phyloP scores from a whole-genome alignment of 345 rosid genomes.

The Excoecaria agallocha region DNA sequence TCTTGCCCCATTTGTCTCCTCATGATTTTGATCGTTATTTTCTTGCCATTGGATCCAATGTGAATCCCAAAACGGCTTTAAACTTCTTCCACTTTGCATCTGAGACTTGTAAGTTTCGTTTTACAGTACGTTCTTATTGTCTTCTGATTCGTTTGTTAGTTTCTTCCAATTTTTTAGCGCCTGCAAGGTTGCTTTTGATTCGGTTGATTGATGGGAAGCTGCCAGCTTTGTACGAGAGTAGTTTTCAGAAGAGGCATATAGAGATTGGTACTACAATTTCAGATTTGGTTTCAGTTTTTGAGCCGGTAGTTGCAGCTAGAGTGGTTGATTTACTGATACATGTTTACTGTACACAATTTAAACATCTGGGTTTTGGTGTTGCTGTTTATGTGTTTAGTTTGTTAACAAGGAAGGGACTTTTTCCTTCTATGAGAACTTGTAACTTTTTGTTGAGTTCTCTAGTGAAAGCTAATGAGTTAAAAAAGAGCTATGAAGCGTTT shows the following conservation, averaged over 20 bases:
- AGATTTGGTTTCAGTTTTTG: conserved; percentile 35
- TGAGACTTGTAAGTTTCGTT: conserved; percentile 45
- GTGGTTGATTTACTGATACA: conserved; percentile 58
- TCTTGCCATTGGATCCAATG: conserved; percentile 40
- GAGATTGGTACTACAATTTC: conserved; percentile 50
- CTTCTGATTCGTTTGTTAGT: conserved; percentile 57
- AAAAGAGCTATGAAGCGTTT: conserved; percentile 47
- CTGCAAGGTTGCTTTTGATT: conserved; percentile 58
- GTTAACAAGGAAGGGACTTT: conserved; percentile 47
- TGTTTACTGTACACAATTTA: conserved; percentile 58
- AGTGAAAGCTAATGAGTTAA: conserved; percentile 54
- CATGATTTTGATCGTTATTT: conserved; percentile 51
- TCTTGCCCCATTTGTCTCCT: conserved; percentile 49
- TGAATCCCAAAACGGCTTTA: conserved; percentile 55
- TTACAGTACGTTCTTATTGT: conserved; percentile 67
- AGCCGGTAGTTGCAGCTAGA: conserved; percentile 26
- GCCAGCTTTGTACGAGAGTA: conserved; percentile 27
- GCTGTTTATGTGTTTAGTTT: conserved; percentile 50
- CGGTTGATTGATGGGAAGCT: conserved; percentile 64
- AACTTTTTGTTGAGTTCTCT: conserved; percentile 56
- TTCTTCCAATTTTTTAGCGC: conserved; percentile 35
- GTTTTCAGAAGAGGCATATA: conserved; percentile 23
- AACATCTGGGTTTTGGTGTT: conserved; percentile 43
- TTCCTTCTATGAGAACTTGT: conserved; percentile 64
- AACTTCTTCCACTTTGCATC: conserved; percentile 66